Conservation (phyloP, 1,284 basidiomycete genomes). For the Papiliotrema nemorosa region DNA sequence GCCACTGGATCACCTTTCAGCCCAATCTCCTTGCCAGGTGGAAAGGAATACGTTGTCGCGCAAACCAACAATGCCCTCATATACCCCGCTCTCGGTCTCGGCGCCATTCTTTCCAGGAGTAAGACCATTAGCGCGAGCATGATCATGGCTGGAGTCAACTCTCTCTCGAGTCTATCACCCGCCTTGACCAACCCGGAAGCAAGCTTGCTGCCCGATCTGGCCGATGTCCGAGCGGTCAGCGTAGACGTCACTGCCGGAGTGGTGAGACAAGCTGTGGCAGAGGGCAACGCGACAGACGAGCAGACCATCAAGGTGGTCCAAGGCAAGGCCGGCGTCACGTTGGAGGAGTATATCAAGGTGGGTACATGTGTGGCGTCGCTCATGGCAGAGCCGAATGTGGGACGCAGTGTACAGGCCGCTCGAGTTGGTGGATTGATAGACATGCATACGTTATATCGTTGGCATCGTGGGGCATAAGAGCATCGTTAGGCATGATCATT, state of each 20-base stretch:
- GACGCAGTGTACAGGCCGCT: constrained; percentile 46
- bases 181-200: constrained; percentile 64
- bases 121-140: constrained; percentile 61
- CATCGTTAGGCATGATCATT: too few species aligned
- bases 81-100: constrained; percentile 74
- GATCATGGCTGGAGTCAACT: constrained; percentile 65
- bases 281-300: constrained; percentile 54
- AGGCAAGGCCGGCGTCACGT: constrained; percentile 29
- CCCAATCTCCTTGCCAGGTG: constrained; percentile 60
- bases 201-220: constrained; percentile 57
- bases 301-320: constrained; percentile 38
- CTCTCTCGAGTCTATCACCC: constrained; percentile 70
- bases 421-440: constrained; percentile 18
- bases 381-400: constrained; percentile 38
- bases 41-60: constrained; percentile 38
- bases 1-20: constrained; percentile 80
- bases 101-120: constrained; percentile 62
- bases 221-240: constrained; percentile 62
- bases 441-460: neutral
- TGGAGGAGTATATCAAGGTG: constrained; percentile 44
- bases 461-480: too few species aligned
- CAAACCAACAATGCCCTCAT: constrained; percentile 62
- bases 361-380: constrained; percentile 9
- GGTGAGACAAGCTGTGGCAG: constrained; percentile 69
- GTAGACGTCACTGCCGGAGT: constrained; percentile 63